Evolutionary conservation across 768 basidiomycete species (phyloP).

Genomic region (Leccinum longicurvipes): DNA sequence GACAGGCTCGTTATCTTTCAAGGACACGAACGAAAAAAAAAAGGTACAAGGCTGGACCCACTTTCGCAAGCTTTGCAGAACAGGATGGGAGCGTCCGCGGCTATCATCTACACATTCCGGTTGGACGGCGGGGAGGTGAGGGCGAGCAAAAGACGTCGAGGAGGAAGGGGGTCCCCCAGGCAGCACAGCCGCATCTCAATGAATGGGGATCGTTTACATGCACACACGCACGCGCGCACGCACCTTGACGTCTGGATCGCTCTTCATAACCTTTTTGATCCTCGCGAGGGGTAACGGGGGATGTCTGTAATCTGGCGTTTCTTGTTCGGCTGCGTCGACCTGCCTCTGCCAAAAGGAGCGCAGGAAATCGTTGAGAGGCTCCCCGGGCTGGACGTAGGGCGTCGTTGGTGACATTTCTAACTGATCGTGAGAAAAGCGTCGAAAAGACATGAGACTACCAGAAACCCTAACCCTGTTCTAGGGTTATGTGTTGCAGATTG

Average conservation of each 20-base stretch:
- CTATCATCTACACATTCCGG: conserved; percentile 75
- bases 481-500: conserved; percentile 6
- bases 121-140: background rate
- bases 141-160: background rate
- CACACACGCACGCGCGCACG: conserved; percentile 20
- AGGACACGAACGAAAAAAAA: conserved; percentile 16
- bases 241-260: conserved; percentile 94
- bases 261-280: conserved; percentile 99
- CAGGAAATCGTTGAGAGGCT: conserved; percentile 83
- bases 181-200: background rate
- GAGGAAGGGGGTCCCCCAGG: background rate
- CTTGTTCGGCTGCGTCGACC: conserved; percentile 81
- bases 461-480: conserved; percentile 28
- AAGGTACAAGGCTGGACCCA: conserved; percentile 36
- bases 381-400: conserved; percentile 79
- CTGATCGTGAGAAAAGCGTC: conserved; percentile 19
- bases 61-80: conserved; percentile 99
- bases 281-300: conserved; percentile 89
- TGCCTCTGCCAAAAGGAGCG: conserved; percentile 89
- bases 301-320: conserved; percentile 84
- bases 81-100: conserved; percentile 93
- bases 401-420: conserved; percentile 33
- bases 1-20: background rate
- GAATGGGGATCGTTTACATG: background rate
- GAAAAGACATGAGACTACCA: background rate